Base-by-base conservation (phyloP, 331 rosid genomes). In the Malus hybrid region DNA sequence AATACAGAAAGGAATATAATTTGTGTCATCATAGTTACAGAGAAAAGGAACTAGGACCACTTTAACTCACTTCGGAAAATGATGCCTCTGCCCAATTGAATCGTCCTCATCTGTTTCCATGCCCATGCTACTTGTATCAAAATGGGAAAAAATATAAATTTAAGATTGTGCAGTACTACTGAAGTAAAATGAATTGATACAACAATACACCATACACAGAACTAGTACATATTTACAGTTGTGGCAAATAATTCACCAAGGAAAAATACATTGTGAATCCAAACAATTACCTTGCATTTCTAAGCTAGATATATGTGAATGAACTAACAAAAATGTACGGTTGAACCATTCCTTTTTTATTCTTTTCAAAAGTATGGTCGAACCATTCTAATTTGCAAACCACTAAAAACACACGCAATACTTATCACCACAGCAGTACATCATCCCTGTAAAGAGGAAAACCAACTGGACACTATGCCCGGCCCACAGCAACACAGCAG, bases 11-110 rank as follows among this genome's bases (percentile, higher is more conserved):
- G 32, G 54, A 75, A 34, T 31, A n/a, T 32, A 44, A 54, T 20
- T 77, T 29, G 67, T 48, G 44, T 79, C 33, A 59, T 67, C 61
- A 52, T 70, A 62, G 44, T 22, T 80, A 48, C 29, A 80, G 29
- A 14, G 33, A 44, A 71, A 80, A 56, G 65, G 57, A 22, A 61
- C 76, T 70, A 82, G 76, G 78, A 46, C 32, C 61, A 60, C 65
- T 76, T 79, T 74, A 65, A 87, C 98, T 89, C 83, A 89, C 97
- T 73, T 81, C 9, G 97, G 98, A 81, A 93, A 85, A 88, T 91
- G 90, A 74, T 27, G 80, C 80, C 87, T 83, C 78, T 34, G 77
- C 69, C 82, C 86, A 71, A 16, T 72, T 15, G 83, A 79, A 77
- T 81, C 69, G 59, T 80, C 86, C 60, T 31, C 96, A 46, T 81